phyloP scores from a whole-genome alignment of 2,329 filamentous ascomycete species.

The Xylariales sp. region DNA sequence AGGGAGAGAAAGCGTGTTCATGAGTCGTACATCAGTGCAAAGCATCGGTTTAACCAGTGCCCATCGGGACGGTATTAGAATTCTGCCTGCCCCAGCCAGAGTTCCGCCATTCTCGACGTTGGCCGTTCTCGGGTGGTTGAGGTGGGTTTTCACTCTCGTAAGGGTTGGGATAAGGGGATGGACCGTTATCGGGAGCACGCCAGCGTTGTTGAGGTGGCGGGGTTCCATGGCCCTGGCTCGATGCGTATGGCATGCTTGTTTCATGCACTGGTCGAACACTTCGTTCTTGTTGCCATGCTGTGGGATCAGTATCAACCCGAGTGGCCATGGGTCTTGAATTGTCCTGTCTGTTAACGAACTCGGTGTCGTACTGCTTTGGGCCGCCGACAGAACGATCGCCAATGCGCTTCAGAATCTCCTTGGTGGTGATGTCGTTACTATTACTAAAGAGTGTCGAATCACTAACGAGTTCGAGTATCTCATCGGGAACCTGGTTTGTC shows the following conservation, averaged over 20 bases:
- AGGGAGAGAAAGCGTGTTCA: conserved; percentile 8
- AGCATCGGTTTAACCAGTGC: conserved; percentile 28
- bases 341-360: conserved; percentile 53
- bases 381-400: conserved; percentile 63
- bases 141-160: conserved; percentile 39
- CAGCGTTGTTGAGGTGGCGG: conserved; percentile 47
- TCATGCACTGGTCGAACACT: conserved; percentile 76
- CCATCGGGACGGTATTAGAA: conserved; percentile 44
- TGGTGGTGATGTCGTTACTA: conserved; percentile 84
- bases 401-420: conserved; percentile 93
- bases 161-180: conserved; percentile 40
- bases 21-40: conserved; percentile 16
- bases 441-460: conserved; percentile 80
- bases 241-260: conserved; percentile 36
- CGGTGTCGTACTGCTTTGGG: conserved; percentile 56
- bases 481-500: conserved; percentile 73
- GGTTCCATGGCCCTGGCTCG: conserved; percentile 40
- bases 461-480: conserved; percentile 79
- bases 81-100: conserved; percentile 50
- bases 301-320: conserved; percentile 82
- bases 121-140: conserved; percentile 34
- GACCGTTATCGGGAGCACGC: conserved; percentile 39
- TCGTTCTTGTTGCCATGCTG: conserved; percentile 77
- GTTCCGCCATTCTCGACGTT: conserved; percentile 53
- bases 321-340: conserved; percentile 53